Conservation (phyloP, 2,329 filamentous ascomycete genomes). For the Xylaria sp. region DNA sequence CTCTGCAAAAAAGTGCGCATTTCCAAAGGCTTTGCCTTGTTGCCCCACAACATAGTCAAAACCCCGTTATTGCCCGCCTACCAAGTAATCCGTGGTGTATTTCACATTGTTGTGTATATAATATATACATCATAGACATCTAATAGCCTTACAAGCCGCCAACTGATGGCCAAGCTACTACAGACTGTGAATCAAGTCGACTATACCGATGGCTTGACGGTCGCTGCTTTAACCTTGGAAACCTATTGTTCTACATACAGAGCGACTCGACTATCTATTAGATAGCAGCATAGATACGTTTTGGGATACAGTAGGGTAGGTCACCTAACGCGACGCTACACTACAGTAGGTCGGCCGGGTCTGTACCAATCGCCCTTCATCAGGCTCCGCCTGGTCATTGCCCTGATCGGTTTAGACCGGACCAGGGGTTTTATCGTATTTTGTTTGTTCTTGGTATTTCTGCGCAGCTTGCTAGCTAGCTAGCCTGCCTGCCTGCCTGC, state of each 20-base stretch:
- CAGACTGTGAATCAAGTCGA: background rate
- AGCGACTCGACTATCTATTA: too few relatives aligned
- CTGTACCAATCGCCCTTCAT: constrained; percentile 1
- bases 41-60: background rate
- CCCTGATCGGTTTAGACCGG: constrained; percentile 26
- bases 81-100: background rate
- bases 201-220: constrained; percentile 1
- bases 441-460: constrained; percentile 8
- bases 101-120: background rate
- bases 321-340: background rate
- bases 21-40: background rate
- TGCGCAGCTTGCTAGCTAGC: too few relatives aligned
- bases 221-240: constrained; percentile 33
- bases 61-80: background rate
- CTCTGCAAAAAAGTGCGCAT: background rate
- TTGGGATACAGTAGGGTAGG: background rate
- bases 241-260: too few relatives aligned
- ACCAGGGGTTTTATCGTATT: background rate
- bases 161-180: background rate
- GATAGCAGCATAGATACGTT: background rate
- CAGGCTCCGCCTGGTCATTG: constrained; percentile 6
- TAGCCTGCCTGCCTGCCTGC: constrained; percentile 21
- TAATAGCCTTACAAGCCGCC: constrained; percentile 12
- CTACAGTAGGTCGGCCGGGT: background rate
- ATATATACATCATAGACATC: background rate